phyloP scores from a whole-genome alignment of 768 basidiomycete genomes.

The Rhodotorula graminis region DNA sequence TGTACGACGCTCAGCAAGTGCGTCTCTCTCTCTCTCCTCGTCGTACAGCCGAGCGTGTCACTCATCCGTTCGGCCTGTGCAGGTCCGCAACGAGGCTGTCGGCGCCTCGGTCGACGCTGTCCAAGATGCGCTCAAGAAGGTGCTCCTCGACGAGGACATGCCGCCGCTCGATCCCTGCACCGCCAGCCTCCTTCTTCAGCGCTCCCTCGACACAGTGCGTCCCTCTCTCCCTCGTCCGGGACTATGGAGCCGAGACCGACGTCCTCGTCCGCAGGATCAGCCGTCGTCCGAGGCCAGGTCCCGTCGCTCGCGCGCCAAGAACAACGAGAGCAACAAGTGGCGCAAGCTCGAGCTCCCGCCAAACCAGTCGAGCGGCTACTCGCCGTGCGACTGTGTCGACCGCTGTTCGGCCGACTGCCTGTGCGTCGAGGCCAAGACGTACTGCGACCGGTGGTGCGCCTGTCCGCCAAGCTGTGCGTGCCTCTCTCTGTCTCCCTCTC shows the following conservation, averaged over 20 bases:
- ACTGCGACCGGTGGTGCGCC: slow-evolving; percentile 3
- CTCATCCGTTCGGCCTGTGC: no score
- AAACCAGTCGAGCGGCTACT: neutral
- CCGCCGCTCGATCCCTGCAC: neutral
- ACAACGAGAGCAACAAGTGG: no score
- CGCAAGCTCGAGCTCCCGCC: neutral
- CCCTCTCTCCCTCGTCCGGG: no score
- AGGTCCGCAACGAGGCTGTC: no score
- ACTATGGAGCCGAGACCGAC: no score
- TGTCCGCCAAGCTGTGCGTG: neutral
- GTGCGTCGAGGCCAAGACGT: neutral
- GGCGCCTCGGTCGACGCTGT: no score
- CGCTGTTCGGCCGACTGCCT: no score
- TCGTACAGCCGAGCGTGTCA: no score
- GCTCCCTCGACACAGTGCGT: neutral
- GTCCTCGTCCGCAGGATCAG: neutral
- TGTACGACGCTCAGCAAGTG: neutral
- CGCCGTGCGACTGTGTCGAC: neutral
- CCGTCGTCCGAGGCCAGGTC: no score
- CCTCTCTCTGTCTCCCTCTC: no score
- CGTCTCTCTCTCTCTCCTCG: no score
- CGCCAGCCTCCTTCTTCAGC: neutral
- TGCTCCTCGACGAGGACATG: neutral
- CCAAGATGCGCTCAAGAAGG: neutral
- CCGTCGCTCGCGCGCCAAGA: no score